Evolutionary conservation across 345 rosid species (phyloP).

Genomic region (Barbarea vulgaris): DNA sequence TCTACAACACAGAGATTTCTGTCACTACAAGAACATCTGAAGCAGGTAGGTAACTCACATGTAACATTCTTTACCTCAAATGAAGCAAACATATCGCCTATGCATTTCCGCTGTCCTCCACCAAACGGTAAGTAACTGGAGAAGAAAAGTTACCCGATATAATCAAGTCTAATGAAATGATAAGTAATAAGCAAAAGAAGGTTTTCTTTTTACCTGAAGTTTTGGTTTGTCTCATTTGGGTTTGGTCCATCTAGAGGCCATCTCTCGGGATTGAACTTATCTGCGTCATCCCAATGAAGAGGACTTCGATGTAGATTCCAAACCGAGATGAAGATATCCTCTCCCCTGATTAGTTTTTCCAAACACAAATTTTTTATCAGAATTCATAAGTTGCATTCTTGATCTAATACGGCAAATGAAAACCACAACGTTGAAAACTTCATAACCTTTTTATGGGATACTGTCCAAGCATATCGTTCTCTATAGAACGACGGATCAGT

Average conservation of each 20-base stretch:
- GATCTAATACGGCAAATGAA: background rate
- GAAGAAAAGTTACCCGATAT: background rate
- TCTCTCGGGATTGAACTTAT: constrained; percentile 91
- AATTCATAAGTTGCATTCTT: constrained; percentile 14
- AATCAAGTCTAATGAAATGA: background rate
- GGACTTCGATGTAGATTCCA: constrained; percentile 97
- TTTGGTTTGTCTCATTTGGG: constrained; percentile 96
- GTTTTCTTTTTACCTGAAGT: constrained; percentile 58
- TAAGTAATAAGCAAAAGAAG: background rate
- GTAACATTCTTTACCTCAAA: constrained; percentile 66
- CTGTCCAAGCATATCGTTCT: constrained; percentile 70
- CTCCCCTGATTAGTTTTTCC: constrained; percentile 57
- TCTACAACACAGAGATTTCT: constrained; percentile 46
- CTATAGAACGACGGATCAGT: constrained; percentile 83
- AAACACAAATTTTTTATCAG: constrained; percentile 24
- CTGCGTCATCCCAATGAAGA: constrained; percentile 71
- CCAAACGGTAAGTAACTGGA: constrained; percentile 96
- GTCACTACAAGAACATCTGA: constrained; percentile 16
- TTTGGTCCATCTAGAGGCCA: constrained; percentile 96
- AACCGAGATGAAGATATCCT: constrained; percentile 87
- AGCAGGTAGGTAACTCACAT: background rate
- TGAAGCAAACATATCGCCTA: constrained; percentile 94
- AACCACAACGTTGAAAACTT: background rate
- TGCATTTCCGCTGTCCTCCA: constrained; percentile 94
- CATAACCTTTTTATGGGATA: constrained; percentile 79